Conservation (phyloP, 345 rosid species). For the Camelina sativa region DNA sequence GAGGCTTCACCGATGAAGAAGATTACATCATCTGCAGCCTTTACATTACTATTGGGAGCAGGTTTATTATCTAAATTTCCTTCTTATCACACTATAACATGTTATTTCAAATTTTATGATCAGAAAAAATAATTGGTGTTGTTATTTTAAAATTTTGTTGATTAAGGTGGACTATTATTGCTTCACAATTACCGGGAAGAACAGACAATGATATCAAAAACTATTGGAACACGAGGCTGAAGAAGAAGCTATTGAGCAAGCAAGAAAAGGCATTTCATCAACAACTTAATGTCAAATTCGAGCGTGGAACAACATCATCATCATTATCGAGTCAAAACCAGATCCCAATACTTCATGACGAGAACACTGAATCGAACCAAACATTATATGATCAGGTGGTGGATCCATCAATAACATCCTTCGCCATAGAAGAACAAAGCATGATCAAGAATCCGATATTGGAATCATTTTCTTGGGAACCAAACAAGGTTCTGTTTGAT, state of each 20-base stretch:
- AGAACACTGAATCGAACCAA: slow-evolving; percentile 16
- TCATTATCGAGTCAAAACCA: slow-evolving; percentile 23
- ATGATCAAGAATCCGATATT: slow-evolving; percentile 26
- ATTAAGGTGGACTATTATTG: slow-evolving; percentile 45
- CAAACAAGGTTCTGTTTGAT: slow-evolving; percentile 24
- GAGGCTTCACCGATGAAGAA: slow-evolving; percentile 76
- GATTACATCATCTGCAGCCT: slow-evolving; percentile 65
- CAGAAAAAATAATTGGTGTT: not conserved
- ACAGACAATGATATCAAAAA: slow-evolving; percentile 45
- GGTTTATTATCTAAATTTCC: slow-evolving; percentile 19
- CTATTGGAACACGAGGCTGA: slow-evolving; percentile 44
- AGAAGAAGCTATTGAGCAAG: slow-evolving; percentile 40
- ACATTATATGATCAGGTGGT: not conserved
- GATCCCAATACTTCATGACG: slow-evolving; percentile 7
- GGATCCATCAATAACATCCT: slow-evolving; percentile 29
- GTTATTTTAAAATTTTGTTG: not conserved
- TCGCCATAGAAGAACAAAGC: slow-evolving; percentile 32
- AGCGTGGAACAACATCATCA: slow-evolving; percentile 10
- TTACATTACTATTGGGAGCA: slow-evolving; percentile 54
- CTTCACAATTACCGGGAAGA: slow-evolving; percentile 48
- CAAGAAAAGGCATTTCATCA: slow-evolving; percentile 38
- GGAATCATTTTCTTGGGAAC: slow-evolving; percentile 26
- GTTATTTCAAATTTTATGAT: not conserved
- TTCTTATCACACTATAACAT: not conserved
- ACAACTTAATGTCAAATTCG: slow-evolving; percentile 29